Base-by-base conservation (phyloP, 495 filamentous ascomycete species). In the Usnea hakonensis region DNA sequence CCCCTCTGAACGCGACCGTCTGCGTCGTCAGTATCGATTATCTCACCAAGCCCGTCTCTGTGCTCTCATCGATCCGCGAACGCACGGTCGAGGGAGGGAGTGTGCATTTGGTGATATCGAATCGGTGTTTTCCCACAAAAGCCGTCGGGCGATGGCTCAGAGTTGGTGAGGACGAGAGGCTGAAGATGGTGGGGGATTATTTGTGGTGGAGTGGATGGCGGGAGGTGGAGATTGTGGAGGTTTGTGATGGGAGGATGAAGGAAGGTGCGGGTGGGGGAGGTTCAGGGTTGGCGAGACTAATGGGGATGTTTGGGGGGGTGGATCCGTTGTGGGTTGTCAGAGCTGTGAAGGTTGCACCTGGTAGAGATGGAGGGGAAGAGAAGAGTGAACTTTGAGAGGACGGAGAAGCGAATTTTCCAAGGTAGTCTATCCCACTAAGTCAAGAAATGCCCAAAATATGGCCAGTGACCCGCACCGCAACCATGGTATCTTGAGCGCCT, bases 111-210 rank as follows among this genome's bases (percentile, higher is more conserved):
- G 70, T 73, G 1, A 70, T 79, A 35, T 73, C 70, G n/a, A 76
- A 81, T 65, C 70, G 77, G n/a, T 79, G 77, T 64, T 78, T 79
- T 59, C 76, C 76, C 5, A 81, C 73, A 32, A 76, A 76, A 55
- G 73, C 68, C 11, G 65, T 73, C 30, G 70, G 71, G n/a, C 62
- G 65, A 23, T 76, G 74, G 74, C 58, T 73, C 62, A 48, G 57
- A 30, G 62, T 74, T 35, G 54, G 61, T 50, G 74, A 73, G 43
- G 61, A 64, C 55, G 73, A 75, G 62, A 66, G 73, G 63, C 63
- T 79, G 63, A 36, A 64, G 58, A 77, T 76, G 73, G 75, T 79
- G 53, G 76, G 74, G 17, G 72, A 78, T 54, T 81, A 75, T 67
- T 64, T 81, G 58, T 72, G 71, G 68, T 77, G 70, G 50, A 70